These are phyloP conservation scores for Hericium coralloides DNA, from an alignment of 768 basidiomycete species.

Conservation along the genomic window DNA sequence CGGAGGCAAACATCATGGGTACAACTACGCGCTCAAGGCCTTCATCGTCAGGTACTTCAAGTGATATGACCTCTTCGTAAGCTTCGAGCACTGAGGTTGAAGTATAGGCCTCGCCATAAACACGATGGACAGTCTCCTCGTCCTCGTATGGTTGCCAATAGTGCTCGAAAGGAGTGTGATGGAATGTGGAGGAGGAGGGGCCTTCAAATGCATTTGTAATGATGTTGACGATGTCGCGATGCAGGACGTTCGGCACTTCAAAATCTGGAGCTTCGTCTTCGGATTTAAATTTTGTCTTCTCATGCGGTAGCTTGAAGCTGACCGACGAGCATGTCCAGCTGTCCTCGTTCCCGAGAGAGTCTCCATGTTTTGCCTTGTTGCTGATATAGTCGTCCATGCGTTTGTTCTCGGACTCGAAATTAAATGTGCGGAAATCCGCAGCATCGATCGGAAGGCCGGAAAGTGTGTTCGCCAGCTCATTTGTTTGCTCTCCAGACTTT, in stretches of 20 bases:
- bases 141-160: background rate
- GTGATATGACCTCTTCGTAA: background rate
- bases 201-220: background rate
- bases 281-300: background rate
- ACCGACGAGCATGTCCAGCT: too few relatives aligned
- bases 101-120: background rate
- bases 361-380: too few relatives aligned
- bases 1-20: slow-evolving; percentile 13
- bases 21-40: background rate
- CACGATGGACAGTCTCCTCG: background rate
- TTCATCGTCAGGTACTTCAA: background rate
- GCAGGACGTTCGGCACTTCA: background rate
- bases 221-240: background rate
- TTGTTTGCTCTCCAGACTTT: background rate
- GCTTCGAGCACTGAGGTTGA: background rate
- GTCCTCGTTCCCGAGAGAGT: too few relatives aligned
- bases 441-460: background rate
- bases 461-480: background rate
- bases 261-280: background rate
- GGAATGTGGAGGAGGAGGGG: background rate
- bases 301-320: background rate
- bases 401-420: background rate
- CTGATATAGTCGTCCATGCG: background rate
- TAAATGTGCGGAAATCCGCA: background rate
- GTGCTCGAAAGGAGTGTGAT: slow-evolving; percentile 1